phyloP scores from a whole-genome alignment of 2,329 filamentous ascomycete species.

The Colletotrichum melonis region DNA sequence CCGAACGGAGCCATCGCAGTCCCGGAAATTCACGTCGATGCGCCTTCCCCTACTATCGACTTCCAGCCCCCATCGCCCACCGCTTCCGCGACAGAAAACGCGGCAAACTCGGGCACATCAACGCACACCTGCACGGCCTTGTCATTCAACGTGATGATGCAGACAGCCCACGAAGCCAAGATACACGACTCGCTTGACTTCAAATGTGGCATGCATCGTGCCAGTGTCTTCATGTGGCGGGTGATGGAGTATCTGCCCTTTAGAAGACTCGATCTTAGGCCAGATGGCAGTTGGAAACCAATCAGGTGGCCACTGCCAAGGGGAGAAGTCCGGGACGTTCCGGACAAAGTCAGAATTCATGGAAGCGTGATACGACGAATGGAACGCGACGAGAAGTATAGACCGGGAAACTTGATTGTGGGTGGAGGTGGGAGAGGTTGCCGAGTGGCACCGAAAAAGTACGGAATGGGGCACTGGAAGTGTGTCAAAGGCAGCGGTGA shows the following conservation, averaged over 20 bases:
- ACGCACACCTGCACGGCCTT: background rate
- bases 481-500: conserved; percentile 74
- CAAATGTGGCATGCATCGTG: conserved; percentile 64
- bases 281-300: conserved; percentile 80
- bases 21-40: conserved; percentile 44
- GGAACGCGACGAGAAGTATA: conserved; percentile 70
- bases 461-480: conserved; percentile 80
- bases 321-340: conserved; percentile 83
- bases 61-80: conserved; percentile 26
- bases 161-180: conserved; percentile 62
- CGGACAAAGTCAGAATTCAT: conserved; percentile 76
- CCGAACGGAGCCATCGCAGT: conserved; percentile 39
- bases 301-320: conserved; percentile 84
- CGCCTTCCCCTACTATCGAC: conserved; percentile 36
- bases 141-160: conserved; percentile 68
- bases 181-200: conserved; percentile 80
- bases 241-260: conserved; percentile 87
- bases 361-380: conserved; percentile 80
- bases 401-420: conserved; percentile 83
- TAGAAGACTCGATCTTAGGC: conserved; percentile 80
- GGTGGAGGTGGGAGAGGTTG: conserved; percentile 82
- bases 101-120: background rate
- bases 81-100: background rate
- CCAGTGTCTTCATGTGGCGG: conserved; percentile 76
- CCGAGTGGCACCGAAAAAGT: conserved; percentile 66